phyloP scores from a whole-genome alignment of 768 basidiomycete genomes.

The Podaxis sp. region DNA sequence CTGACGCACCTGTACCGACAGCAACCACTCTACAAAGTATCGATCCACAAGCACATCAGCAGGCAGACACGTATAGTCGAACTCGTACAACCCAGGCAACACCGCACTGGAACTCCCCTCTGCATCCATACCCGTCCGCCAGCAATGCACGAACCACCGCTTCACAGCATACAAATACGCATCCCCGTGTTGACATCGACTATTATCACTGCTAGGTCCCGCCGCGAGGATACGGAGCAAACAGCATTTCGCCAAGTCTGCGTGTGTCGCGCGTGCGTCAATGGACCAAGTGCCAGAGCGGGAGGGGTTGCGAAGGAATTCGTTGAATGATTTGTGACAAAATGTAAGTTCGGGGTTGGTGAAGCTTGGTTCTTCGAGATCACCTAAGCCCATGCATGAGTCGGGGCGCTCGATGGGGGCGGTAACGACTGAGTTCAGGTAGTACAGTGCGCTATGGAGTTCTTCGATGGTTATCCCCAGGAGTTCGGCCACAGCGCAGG shows the following conservation, averaged over 20 bases:
- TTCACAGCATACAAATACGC: neutral
- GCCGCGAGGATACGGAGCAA: neutral
- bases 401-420: neutral
- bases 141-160: constrained; percentile 4
- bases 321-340: constrained; percentile 4
- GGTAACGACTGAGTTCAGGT: neutral
- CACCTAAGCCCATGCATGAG: neutral
- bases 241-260: constrained; percentile 2
- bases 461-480: neutral
- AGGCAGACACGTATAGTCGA: neutral
- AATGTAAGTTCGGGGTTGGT: neutral
- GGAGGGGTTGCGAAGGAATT: neutral
- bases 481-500: neutral
- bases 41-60: neutral
- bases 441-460: neutral
- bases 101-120: neutral
- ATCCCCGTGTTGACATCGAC: neutral
- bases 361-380: neutral
- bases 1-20: neutral
- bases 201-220: neutral
- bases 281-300: neutral
- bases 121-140: neutral
- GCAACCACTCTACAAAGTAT: constrained; percentile 4
- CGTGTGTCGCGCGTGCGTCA: neutral
- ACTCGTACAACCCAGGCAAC: neutral